Conservation (phyloP, 768 basidiomycete genomes). For the Pleurotus tuber-regium region DNA sequence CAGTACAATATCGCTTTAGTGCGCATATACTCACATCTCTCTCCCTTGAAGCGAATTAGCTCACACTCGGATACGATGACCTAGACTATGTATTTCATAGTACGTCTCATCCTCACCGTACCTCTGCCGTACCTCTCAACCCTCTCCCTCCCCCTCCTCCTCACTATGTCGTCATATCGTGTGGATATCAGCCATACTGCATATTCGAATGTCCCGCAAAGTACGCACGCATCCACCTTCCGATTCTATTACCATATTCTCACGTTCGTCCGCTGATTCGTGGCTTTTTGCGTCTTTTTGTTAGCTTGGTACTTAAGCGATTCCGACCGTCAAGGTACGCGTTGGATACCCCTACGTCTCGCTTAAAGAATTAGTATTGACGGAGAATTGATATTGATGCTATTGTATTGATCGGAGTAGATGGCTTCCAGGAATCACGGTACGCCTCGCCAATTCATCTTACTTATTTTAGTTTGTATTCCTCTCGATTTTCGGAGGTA, state of each 20-base stretch:
- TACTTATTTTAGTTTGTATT: conserved; percentile 3
- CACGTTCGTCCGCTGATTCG: background rate
- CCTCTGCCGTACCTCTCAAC: no score
- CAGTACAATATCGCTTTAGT: conserved; percentile 70
- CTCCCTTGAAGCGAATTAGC: background rate
- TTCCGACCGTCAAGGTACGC: conserved; percentile 62
- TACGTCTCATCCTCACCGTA: conserved; percentile 34
- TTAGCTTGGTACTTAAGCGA: conserved; percentile 54
- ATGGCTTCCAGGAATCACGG: conserved; percentile 69
- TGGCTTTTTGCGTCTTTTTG: conserved; percentile 12
- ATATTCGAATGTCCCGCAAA: conserved; percentile 72
- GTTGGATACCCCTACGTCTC: no score
- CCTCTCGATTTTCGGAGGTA: background rate
- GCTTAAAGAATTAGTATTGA: background rate
- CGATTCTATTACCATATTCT: background rate
- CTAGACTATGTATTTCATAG: conserved; percentile 72
- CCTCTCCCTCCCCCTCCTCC: background rate
- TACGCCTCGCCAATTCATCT: conserved; percentile 21
- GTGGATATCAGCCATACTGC: conserved; percentile 46
- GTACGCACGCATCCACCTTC: conserved; percentile 30
- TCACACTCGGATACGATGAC: background rate
- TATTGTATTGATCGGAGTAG: conserved; percentile 26
- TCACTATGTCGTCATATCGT: conserved; percentile 1
- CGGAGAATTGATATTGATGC: conserved; percentile 5
- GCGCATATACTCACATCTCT: conserved; percentile 10